Conservation (phyloP, 2,329 filamentous ascomycete genomes). For the Graphium sp. region DNA sequence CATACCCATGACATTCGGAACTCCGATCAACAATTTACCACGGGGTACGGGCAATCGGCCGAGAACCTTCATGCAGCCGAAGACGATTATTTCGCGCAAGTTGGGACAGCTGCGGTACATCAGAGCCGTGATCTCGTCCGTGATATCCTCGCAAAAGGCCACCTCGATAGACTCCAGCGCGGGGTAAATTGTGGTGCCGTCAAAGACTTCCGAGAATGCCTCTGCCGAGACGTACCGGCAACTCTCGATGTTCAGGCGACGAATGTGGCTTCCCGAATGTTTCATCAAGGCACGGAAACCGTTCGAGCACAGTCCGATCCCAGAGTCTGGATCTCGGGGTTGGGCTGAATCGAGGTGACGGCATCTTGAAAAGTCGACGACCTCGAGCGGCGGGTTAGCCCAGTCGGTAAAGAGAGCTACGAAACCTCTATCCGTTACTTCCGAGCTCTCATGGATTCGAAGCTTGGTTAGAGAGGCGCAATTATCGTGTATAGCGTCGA, state of each 20-base stretch:
- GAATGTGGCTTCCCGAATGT: conserved; percentile 56
- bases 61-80: conserved; percentile 47
- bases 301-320: conserved; percentile 55
- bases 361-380: conserved; percentile 61
- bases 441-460: conserved; percentile 62
- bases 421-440: conserved; percentile 61
- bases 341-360: conserved; percentile 58
- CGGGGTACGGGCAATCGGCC: conserved; percentile 31
- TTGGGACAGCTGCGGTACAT: conserved; percentile 49
- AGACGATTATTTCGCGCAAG: conserved; percentile 41
- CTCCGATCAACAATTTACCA: conserved; percentile 37
- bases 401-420: conserved; percentile 57
- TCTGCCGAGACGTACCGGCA: conserved; percentile 64
- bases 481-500: conserved; percentile 52
- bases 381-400: conserved; percentile 53
- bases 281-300: conserved; percentile 72
- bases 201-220: conserved; percentile 62
- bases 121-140: conserved; percentile 44
- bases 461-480: conserved; percentile 59
- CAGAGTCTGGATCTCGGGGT: conserved; percentile 46
- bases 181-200: conserved; percentile 41
- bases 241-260: conserved; percentile 59
- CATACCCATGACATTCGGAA: conserved; percentile 43
- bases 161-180: conserved; percentile 57
- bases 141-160: conserved; percentile 56